phyloP scores from a whole-genome alignment of 2,329 filamentous ascomycete species.

The Cladorrhinum sp. region DNA sequence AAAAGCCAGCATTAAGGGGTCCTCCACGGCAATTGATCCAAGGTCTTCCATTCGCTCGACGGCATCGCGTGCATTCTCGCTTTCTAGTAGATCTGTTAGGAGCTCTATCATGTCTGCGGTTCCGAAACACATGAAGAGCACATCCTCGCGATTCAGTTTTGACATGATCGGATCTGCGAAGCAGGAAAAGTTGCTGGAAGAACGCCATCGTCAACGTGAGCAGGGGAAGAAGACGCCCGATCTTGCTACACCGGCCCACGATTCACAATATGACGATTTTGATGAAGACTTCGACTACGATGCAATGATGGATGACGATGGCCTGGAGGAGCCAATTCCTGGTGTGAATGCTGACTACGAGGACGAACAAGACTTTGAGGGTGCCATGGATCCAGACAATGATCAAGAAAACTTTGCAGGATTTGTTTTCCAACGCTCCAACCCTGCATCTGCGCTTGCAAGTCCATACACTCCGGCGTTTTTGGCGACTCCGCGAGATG shows the following conservation, averaged over 20 bases:
- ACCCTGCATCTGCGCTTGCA: slow-evolving; percentile 47
- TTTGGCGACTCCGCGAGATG: slow-evolving; percentile 53
- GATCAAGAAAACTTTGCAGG: slow-evolving; percentile 61
- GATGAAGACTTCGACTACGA: slow-evolving; percentile 64
- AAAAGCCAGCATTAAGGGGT: slow-evolving; percentile 21
- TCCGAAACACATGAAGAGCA: slow-evolving; percentile 69
- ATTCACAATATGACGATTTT: slow-evolving; percentile 60
- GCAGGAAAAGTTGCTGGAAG: slow-evolving; percentile 68
- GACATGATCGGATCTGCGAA: slow-evolving; percentile 71
- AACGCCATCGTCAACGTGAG: slow-evolving; percentile 66
- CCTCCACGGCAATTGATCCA: slow-evolving; percentile 25
- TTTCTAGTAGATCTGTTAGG: slow-evolving; percentile 46
- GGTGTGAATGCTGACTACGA: slow-evolving; percentile 44
- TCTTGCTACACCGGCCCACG: slow-evolving; percentile 38
- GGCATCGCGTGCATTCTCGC: slow-evolving; percentile 52
- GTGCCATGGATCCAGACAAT: slow-evolving; percentile 46
- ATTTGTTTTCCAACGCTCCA: slow-evolving; percentile 56
- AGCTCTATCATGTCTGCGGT: slow-evolving; percentile 46
- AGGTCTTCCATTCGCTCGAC: slow-evolving; percentile 38
- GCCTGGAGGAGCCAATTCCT: slow-evolving; percentile 57
- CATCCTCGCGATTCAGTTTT: slow-evolving; percentile 77
- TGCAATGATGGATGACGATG: slow-evolving; percentile 63
- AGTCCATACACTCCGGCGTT: slow-evolving; percentile 50
- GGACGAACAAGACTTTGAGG: slow-evolving; percentile 31
- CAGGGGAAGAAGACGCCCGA: slow-evolving; percentile 54